Evolutionary conservation across 2,329 filamentous ascomycete species (phyloP).

Genomic region (Verticillium albo-atrum): DNA sequence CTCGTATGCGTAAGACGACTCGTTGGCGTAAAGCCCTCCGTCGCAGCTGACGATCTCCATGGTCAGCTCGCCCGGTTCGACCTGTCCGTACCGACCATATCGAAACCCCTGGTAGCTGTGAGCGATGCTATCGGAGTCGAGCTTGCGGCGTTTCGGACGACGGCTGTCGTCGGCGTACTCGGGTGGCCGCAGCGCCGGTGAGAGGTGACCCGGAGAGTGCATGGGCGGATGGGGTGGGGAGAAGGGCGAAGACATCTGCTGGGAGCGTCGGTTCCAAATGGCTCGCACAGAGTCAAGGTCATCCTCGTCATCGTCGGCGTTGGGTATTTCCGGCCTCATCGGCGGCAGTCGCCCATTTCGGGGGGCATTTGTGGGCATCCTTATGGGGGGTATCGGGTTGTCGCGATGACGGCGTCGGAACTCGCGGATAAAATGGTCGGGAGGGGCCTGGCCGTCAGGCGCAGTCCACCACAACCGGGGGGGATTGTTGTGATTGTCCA

Average conservation of each 20-base stretch:
- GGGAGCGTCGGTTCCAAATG: conserved; percentile 10
- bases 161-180: conserved; percentile 44
- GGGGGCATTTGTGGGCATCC: neutral
- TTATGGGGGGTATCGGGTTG: neutral
- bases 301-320: conserved; percentile 3
- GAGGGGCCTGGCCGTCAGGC: no score
- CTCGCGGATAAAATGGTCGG: no score
- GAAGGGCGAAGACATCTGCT: conserved; percentile 11
- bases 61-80: conserved; percentile 72
- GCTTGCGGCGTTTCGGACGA: conserved; percentile 63
- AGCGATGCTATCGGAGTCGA: conserved; percentile 57
- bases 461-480: no score
- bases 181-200: conserved; percentile 27
- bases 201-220: conserved; percentile 24
- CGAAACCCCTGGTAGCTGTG: conserved; percentile 55
- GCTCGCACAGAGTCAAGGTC: conserved; percentile 11
- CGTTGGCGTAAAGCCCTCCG: conserved; percentile 66
- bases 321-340: neutral
- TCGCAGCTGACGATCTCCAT: conserved; percentile 92
- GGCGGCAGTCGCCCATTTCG: neutral
- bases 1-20: conserved; percentile 62
- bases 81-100: conserved; percentile 85
- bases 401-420: neutral
- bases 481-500: neutral
- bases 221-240: conserved; percentile 20